Evolutionary conservation across 2,329 filamentous ascomycete genomes (phyloP).

Genomic region (Paraconiothyrium brasiliense): DNA sequence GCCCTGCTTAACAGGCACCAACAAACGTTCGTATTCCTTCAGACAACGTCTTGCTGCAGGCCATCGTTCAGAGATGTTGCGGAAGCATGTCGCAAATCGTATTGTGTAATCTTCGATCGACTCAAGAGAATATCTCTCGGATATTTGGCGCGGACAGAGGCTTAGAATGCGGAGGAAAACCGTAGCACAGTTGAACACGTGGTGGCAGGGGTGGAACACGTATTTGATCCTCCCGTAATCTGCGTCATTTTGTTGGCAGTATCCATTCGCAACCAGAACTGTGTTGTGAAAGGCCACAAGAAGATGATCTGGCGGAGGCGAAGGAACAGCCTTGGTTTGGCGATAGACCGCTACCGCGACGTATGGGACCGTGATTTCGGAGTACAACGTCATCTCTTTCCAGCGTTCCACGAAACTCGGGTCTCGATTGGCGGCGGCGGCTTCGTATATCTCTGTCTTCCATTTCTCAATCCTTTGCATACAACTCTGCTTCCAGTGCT

Average conservation of each 20-base stretch:
- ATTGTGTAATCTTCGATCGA: constrained; percentile 43
- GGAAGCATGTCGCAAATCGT: constrained; percentile 44
- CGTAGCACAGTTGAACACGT: constrained; percentile 45
- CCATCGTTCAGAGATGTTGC: constrained; percentile 48
- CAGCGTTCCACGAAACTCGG: constrained; percentile 37
- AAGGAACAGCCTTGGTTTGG: constrained; percentile 36
- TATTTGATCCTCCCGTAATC: constrained; percentile 49
- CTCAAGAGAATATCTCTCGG: constrained; percentile 35
- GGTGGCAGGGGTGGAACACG: constrained; percentile 50
- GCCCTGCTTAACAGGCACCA: constrained; percentile 44
- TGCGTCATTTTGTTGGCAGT: constrained; percentile 44
- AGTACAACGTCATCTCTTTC: constrained; percentile 48
- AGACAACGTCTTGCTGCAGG: constrained; percentile 43
- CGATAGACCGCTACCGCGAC: constrained; percentile 43
- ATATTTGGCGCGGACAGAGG: constrained; percentile 44
- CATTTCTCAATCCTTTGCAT: constrained; percentile 42
- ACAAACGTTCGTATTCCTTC: constrained; percentile 45
- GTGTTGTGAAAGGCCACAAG: constrained; percentile 40
- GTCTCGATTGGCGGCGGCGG: constrained; percentile 41
- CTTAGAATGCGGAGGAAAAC: constrained; percentile 44
- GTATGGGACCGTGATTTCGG: constrained; percentile 45
- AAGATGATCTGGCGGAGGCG: constrained; percentile 38
- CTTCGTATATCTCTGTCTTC: constrained; percentile 40
- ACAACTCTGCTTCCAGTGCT: constrained; percentile 42
- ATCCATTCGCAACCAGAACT: constrained; percentile 45